Base-by-base conservation (phyloP, 2,329 filamentous ascomycete genomes). In the Peltaster fructicola region DNA sequence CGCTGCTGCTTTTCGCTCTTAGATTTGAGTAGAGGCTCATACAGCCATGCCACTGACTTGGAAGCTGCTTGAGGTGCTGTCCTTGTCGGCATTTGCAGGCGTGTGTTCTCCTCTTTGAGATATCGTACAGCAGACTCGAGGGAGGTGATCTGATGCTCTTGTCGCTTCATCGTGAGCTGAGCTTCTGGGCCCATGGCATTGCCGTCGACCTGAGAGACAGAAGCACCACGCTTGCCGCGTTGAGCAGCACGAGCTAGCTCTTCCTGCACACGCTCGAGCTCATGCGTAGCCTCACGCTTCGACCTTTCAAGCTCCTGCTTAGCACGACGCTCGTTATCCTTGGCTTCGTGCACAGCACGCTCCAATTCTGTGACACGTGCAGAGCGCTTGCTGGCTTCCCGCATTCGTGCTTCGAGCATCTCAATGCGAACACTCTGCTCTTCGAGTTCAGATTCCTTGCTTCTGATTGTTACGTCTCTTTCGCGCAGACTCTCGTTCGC, bases 381-480 rank as follows among this genome's bases (percentile, higher is more conserved):
- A 8, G 77, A 69, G 51, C 85, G 84, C 45, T 76, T 71, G 35
- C 72, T 70, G 5, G 79, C 78, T 43, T 90, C 82, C 30, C 73
- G 71, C 73, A 88, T 84, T 29, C 80, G 66, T 6, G 79, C 78
- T 49, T 91, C 79, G 17, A 95, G 69, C 19, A 88, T 79, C 51
- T 93, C 85, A 38, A 93, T 91, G 50, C 88, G 84, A 38, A 93
- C 75, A n/a, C 74, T 68, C 13, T 79, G 66, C 30, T 90, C 85
- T 48, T 90, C 82, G 25, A 91, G 68, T 17, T 74, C 73, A 46
- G 84, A 78, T 36, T 92, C 80, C 20, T 53, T 52, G 28, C 51
- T 41, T 29, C 47, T 51, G 18, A 65, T 47, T 29, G 56, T 47
- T 10, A 53, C 45, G 3, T 78, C 74, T 11, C 76, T 72, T 42